Base-by-base conservation (phyloP, 257 asterid genomes). In the Solanum appendiculatum region DNA sequence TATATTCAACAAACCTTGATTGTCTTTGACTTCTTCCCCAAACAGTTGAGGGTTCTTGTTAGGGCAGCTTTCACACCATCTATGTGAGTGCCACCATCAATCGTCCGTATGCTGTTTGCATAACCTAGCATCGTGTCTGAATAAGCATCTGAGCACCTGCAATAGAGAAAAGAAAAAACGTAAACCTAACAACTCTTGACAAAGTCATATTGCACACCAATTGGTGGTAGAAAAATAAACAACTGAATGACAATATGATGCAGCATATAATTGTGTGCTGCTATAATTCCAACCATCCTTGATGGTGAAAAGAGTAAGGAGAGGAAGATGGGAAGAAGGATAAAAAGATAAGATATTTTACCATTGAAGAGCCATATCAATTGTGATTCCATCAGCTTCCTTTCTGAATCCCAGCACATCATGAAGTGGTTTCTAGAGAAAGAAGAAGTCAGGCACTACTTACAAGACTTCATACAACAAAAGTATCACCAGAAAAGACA, bases 21-120 rank as follows among this genome's bases (percentile, higher is more conserved):
- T 85, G 92, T 92, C 91, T 96, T 97, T 78, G 98, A 95, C 91
- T 96, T 97, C 92, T 94, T 97, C 46, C 92, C 98, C n/a, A 97
- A 92, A 92, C 90, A 93, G 93, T 97, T 97, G 88, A 97, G 91
- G 16, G 95, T 96, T 92, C 98, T 95, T 15, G 99, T 97, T 75
- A 97, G 87, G 72, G 99, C 94, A 85, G 97, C 95, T 89, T 96
- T 97, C 87, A 94, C 93, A 82, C 99, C 99, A 46, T 97, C 99
- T 87, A 97, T 95, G 85, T 97, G 99, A 88, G 99, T 96, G 84
- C 99, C 99, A 87, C 99, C 99, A 86, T 97, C 99, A 88, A 95
- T 88, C 37, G 99, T 97, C 83, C 99, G 92, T 91, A 97, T 95
- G 95, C 99, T 95, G 92, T 97, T 97, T 14, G 99, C 99, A 91